Percentiles rank a stretch among this genome's conserved stretches.
These are phyloP conservation scores for Rhododendron mucronatum DNA, from an alignment of 148 eudicot species.

Conservation along the genomic window DNA sequence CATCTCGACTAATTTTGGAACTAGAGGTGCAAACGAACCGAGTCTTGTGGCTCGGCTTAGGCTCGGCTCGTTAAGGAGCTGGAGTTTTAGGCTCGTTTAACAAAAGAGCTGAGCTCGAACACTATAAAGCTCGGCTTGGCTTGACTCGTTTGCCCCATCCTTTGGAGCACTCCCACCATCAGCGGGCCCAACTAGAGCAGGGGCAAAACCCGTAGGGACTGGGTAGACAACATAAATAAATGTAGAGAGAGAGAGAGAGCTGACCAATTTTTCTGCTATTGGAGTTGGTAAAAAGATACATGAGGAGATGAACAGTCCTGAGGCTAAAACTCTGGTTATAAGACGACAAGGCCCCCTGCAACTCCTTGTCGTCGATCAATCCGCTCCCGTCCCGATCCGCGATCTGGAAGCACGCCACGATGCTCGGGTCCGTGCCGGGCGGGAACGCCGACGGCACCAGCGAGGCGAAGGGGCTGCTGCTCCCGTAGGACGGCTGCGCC, in stretches of 20 bases:
- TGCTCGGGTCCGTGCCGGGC: constrained; percentile 81
- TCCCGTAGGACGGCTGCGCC: constrained; percentile 24
- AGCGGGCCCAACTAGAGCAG: too few relatives aligned
- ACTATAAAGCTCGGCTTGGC: too few relatives aligned
- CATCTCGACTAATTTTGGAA: too few relatives aligned
- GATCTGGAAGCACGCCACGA: constrained; percentile 65
- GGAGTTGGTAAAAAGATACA: constrained; percentile 67
- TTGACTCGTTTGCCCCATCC: too few relatives aligned
- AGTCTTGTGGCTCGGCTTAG: too few relatives aligned
- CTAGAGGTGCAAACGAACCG: too few relatives aligned
- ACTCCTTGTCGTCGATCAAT: constrained; percentile 78
- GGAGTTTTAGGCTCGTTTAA: too few relatives aligned
- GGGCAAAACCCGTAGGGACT: background rate
- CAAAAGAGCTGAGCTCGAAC: too few relatives aligned
- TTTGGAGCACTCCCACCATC: too few relatives aligned
- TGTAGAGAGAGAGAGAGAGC: background rate
- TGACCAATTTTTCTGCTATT: constrained; percentile 73
- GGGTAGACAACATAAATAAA: background rate
- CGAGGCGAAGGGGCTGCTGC: constrained; percentile 56
- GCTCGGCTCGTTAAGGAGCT: too few relatives aligned
- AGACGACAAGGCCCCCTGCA: constrained; percentile 69
- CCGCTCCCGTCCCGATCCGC: constrained; percentile 90
- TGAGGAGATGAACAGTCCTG: constrained; percentile 82
- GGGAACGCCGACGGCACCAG: constrained; percentile 71
- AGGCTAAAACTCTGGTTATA: constrained; percentile 76